Base-by-base conservation (phyloP, 352 stramenopile genomes). In the Phytophthora idaei region DNA sequence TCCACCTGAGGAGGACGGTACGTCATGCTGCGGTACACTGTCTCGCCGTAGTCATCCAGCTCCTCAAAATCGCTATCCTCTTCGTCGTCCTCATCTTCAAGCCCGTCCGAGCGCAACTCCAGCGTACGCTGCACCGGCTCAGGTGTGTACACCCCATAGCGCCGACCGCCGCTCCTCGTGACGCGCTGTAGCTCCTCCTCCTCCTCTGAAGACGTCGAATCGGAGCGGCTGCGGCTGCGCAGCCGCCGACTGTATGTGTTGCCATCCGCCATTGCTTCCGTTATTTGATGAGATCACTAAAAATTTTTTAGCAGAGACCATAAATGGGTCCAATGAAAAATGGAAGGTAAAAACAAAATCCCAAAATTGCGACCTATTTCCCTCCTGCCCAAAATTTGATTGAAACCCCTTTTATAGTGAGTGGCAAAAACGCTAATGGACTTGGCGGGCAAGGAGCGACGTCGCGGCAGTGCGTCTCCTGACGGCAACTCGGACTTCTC, bases 61-160 rank as follows among this genome's bases (percentile, higher is more conserved):
- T 82, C 70, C 15, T 82, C 74, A 46, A 74, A 77, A 29, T 83
- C 69, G 3, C 71, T 80, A 29, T 80, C 64, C 1, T 76, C 66
- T 12, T 76, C 63, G n/a, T 82, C 73, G 10, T 83, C 76, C 0
- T 81, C 77, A 0, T 81, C 78, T 21, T 81, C 77, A 10, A 85
- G 46, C 10, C 79, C 81, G 7, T 71, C 76, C 21, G 74, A 72
- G 11, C 70, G 70, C 65, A 87, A 71, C 45, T 76, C 65, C n/a
- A 92, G 71, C 56, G 79, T 89, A 31, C 82, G 77, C 46, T 89
- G 84, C 49, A 92, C 78, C 0, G 80, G 78, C 34, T 81, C 73
- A 10, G 84, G 80, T 25, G 84, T 90, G 31, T 68, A 69, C 11
- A 76, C 72, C 0, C 60, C 70, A 25, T 71, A 67, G n/a, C 53